Conservation (phyloP, 805 yeast species). For the Teunomyces tritomae region DNA sequence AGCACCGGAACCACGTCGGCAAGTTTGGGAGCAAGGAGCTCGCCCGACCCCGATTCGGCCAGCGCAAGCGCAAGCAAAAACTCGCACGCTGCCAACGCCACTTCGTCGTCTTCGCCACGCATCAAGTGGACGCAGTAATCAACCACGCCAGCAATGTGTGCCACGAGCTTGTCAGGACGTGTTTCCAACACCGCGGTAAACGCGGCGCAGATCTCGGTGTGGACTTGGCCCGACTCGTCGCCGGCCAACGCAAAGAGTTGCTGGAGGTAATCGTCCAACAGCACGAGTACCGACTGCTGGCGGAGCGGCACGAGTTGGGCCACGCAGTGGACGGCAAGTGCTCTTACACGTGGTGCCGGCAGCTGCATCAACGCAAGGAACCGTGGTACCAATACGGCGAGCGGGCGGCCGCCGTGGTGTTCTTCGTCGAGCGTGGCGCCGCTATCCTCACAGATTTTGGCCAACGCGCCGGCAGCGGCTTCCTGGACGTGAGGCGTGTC, state of each 20-base stretch:
- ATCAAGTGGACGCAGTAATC: constrained; percentile 80
- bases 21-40: constrained; percentile 55
- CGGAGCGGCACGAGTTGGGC: constrained; percentile 72
- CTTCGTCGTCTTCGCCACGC: constrained; percentile 57
- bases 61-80: constrained; percentile 70
- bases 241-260: constrained; percentile 69
- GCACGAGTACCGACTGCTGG: constrained; percentile 60
- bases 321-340: constrained; percentile 66
- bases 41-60: constrained; percentile 37
- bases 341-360: constrained; percentile 48
- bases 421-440: constrained; percentile 62
- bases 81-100: constrained; percentile 91
- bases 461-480: constrained; percentile 77
- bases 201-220: constrained; percentile 74
- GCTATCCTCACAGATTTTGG: constrained; percentile 90
- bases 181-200: constrained; percentile 69
- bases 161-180: constrained; percentile 74
- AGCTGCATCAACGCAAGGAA: constrained; percentile 51
- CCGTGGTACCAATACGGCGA: constrained; percentile 63
- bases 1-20: constrained; percentile 70
- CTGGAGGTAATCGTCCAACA: constrained; percentile 63
- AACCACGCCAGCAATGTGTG: constrained; percentile 84
- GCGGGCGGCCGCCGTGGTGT: constrained; percentile 63
- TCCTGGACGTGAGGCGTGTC: constrained; percentile 44
- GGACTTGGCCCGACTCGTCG: constrained; percentile 56